Percentiles rank a stretch among this genome's conserved stretches.
These are phyloP conservation scores for Arthrobotrys pseudoclavata DNA, from an alignment of 2,329 filamentous ascomycete species.

Conservation along the genomic window DNA sequence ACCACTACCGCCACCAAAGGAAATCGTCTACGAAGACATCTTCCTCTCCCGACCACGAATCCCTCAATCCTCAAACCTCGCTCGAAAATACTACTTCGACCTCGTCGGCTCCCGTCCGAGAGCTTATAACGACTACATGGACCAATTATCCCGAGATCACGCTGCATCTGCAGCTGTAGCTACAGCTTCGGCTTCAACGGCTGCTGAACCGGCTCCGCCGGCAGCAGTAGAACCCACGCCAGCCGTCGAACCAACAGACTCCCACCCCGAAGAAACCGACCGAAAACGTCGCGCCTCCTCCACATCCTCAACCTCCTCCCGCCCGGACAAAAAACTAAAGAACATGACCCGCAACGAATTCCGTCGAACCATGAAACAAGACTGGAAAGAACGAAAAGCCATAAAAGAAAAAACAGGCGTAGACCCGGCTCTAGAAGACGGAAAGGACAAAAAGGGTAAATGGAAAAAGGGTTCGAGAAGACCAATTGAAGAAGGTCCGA, in stretches of 20 bases:
- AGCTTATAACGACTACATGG: constrained; percentile 56
- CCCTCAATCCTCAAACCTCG: constrained; percentile 9
- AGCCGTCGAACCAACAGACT: constrained; percentile 1
- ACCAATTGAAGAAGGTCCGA: constrained; percentile 33
- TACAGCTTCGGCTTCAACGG: neutral
- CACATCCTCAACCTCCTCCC: constrained; percentile 1
- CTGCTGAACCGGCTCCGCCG: neutral
- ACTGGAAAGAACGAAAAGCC: constrained; percentile 46
- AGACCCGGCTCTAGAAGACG: constrained; percentile 18
- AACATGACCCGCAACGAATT: constrained; percentile 53
- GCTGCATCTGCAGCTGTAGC: constrained; percentile 10
- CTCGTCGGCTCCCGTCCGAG: constrained; percentile 48
- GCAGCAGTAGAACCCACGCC: constrained; percentile 9
- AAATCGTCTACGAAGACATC: constrained; percentile 41
- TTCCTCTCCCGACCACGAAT: constrained; percentile 22
- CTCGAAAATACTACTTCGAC: constrained; percentile 28
- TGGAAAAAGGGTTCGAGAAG: constrained; percentile 8
- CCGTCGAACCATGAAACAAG: constrained; percentile 50
- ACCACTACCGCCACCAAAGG: neutral
- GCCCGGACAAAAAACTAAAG: constrained; percentile 52
- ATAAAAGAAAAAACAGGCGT: constrained; percentile 22
- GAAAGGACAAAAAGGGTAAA: constrained; percentile 12
- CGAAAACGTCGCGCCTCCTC: constrained; percentile 41
- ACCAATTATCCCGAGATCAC: constrained; percentile 32
- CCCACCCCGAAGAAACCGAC: constrained; percentile 14